Conservation (phyloP, 1,284 basidiomycete genomes). For the Papiliotrema laurentii region DNA sequence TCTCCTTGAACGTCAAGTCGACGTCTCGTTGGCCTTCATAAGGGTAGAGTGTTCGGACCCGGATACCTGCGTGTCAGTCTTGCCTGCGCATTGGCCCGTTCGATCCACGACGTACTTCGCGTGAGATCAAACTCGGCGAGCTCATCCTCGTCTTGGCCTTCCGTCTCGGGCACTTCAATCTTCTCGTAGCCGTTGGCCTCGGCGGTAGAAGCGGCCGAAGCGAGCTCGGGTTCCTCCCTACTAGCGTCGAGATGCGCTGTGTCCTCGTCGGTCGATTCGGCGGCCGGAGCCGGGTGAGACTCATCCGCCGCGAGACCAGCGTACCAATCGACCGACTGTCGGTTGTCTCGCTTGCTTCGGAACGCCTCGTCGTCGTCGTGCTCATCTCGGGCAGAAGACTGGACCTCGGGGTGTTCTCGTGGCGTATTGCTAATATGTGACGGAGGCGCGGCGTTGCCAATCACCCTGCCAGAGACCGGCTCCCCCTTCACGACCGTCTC, state of each 20-base stretch:
- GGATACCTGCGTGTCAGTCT: constrained; percentile 52
- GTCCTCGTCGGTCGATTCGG: constrained; percentile 13
- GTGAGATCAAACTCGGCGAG: constrained; percentile 74
- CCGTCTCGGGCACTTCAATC: constrained; percentile 52
- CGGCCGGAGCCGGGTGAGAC: constrained; percentile 37
- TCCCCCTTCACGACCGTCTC: constrained; percentile 69
- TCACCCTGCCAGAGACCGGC: constrained; percentile 62
- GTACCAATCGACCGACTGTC: constrained; percentile 90
- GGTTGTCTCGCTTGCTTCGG: constrained; percentile 51
- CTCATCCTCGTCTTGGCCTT: constrained; percentile 52
- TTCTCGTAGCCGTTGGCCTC: constrained; percentile 38
- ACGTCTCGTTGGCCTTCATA: constrained; percentile 81
- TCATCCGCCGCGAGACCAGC: constrained; percentile 76
- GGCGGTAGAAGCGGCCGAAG: constrained; percentile 58
- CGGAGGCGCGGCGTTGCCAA: constrained; percentile 71
- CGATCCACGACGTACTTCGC: constrained; percentile 40
- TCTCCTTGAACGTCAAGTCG: constrained; percentile 80
- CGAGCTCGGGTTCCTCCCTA: constrained; percentile 32
- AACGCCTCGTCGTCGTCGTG: constrained; percentile 24
- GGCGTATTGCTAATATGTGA: constrained; percentile 59
- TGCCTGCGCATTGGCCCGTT: neutral
- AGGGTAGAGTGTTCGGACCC: constrained; percentile 72
- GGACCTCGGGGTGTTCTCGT: constrained; percentile 27
- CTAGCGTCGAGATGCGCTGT: constrained; percentile 22
- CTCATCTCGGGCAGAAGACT: constrained; percentile 23